Evolutionary conservation across 23 red algal species (phyloP).

Genomic region (Gracilaria domingensis): DNA sequence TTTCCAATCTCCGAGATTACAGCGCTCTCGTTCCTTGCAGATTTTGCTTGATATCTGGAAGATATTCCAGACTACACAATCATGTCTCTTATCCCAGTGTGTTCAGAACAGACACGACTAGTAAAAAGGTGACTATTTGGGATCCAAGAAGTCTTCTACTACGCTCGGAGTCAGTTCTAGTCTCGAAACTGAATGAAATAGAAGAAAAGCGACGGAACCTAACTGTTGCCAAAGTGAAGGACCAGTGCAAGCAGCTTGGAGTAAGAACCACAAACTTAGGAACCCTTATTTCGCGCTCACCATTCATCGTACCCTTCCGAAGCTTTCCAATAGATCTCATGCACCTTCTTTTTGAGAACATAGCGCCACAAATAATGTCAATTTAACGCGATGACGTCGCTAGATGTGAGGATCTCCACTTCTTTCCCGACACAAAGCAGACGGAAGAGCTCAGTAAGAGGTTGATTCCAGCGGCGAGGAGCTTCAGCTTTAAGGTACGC

Average conservation of each 20-base stretch:
- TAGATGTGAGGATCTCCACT: not conserved
- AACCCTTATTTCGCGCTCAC: not conserved
- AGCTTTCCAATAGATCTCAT: conserved; percentile 32
- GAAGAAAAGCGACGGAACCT: not conserved
- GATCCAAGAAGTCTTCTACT: not conserved
- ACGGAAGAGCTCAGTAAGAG: not conserved
- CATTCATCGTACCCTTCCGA: not conserved
- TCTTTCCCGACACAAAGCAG: not conserved
- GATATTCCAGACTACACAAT: not conserved
- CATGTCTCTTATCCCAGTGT: not conserved
- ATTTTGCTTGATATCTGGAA: not conserved
- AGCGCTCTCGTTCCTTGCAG: conserved; percentile 14
- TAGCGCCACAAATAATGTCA: not conserved
- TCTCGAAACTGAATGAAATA: not conserved
- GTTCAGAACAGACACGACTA: not conserved
- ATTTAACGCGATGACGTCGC: not conserved
- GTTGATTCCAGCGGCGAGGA: not conserved
- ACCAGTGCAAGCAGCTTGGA: not conserved
- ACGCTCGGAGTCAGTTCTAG: not conserved
- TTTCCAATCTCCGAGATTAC: not conserved
- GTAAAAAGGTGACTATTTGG: not conserved
- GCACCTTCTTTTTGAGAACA: conserved; percentile 24
- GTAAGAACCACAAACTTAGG: not conserved
- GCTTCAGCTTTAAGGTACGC: not conserved
- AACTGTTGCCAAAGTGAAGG: not conserved